phyloP scores from a whole-genome alignment of 805 yeast genomes.

The Saturnispora gosingensis region DNA sequence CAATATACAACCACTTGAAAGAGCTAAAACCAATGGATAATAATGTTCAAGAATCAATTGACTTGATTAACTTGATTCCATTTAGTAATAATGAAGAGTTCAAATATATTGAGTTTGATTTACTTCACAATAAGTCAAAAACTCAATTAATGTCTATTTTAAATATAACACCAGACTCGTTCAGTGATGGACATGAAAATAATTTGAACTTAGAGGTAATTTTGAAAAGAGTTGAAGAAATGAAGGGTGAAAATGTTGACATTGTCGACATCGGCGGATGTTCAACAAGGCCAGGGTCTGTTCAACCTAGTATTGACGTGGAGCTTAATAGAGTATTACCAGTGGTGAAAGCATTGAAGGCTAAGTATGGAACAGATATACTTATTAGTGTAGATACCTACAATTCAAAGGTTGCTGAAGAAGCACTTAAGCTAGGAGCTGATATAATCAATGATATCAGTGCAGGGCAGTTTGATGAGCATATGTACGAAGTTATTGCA shows the following conservation, averaged over 20 bases:
- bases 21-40: conserved; percentile 28
- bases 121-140: conserved; percentile 31
- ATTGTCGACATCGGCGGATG: conserved; percentile 92
- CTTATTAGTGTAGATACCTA: conserved; percentile 85
- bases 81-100: conserved; percentile 15
- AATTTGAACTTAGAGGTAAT: conserved; percentile 31
- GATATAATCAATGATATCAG: conserved; percentile 89
- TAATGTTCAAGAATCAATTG: conserved; percentile 41
- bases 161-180: conserved; percentile 90
- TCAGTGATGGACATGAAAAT: conserved; percentile 75
- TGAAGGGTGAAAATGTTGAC: conserved; percentile 54
- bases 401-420: conserved; percentile 63
- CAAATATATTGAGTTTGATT: conserved; percentile 35
- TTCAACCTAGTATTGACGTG: conserved; percentile 49
- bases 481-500: conserved; percentile 64
- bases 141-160: conserved; percentile 81
- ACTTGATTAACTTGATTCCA: conserved; percentile 45
- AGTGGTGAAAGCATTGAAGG: conserved; percentile 51
- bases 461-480: conserved; percentile 61
- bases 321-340: conserved; percentile 69
- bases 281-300: conserved; percentile 82
- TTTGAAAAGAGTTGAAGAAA: conserved; percentile 35
- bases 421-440: conserved; percentile 66
- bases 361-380: conserved; percentile 25
- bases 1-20: conserved; percentile 56